Conservation (phyloP, 2,329 filamentous ascomycete genomes). For the Botrytis squamosa region DNA sequence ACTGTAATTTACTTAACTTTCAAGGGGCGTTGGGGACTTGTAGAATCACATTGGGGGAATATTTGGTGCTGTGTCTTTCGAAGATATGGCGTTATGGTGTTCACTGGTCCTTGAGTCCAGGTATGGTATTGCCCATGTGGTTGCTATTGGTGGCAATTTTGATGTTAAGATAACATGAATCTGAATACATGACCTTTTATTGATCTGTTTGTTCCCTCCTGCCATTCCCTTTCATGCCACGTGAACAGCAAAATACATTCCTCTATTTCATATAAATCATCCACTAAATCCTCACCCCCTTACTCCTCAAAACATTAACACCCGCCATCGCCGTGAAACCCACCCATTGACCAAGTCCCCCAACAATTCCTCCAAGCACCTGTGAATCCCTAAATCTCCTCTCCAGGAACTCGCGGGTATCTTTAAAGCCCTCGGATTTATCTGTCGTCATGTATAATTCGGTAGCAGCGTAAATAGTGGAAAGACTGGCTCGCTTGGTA, state of each 20-base stretch:
- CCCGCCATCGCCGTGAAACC: slow-evolving; percentile 75
- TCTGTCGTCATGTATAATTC: slow-evolving; percentile 97
- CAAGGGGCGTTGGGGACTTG: not conserved
- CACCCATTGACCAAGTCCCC: slow-evolving; percentile 71
- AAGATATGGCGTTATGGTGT: slow-evolving; percentile 9
- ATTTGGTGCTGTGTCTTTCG: not conserved
- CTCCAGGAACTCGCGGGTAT: slow-evolving; percentile 78
- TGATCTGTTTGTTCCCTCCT: not conserved
- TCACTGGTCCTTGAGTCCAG: not conserved
- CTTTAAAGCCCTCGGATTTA: slow-evolving; percentile 65
- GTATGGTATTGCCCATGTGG: not conserved
- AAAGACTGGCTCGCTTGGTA: slow-evolving; percentile 62
- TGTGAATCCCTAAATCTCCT: slow-evolving; percentile 66
- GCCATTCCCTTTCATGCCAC: not conserved
- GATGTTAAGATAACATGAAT: not conserved
- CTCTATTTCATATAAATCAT: slow-evolving; percentile 15
- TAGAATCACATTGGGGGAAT: not conserved
- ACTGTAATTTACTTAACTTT: not conserved
- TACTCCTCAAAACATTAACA: slow-evolving; percentile 82
- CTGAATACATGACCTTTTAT: slow-evolving; percentile 14
- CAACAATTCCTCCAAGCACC: slow-evolving; percentile 59
- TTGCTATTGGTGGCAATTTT: not conserved
- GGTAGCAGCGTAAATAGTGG: slow-evolving; percentile 69
- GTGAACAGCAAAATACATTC: not conserved
- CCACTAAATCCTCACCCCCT: slow-evolving; percentile 67